phyloP scores from a whole-genome alignment of 202 grass and related monocot species.

The Digitaria exilis region DNA sequence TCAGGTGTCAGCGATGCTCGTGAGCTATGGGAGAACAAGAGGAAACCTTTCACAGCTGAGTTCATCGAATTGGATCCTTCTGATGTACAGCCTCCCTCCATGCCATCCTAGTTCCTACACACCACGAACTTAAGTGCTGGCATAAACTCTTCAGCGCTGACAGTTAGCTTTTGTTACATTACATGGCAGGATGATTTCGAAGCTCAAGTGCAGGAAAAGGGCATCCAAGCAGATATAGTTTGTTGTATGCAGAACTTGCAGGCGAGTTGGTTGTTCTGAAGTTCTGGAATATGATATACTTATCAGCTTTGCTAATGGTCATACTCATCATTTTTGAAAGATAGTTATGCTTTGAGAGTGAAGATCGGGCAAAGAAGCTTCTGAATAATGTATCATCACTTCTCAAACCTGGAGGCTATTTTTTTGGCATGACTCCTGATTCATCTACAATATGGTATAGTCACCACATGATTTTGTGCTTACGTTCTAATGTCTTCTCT shows the following conservation, averaged over 20 bases:
- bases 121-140: background rate
- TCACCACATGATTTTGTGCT: too few relatives aligned
- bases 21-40: conserved; percentile 71
- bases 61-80: conserved; percentile 77
- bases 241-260: conserved; percentile 87
- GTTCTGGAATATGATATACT: background rate
- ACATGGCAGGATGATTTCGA: conserved; percentile 70
- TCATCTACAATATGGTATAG: conserved; percentile 90
- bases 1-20: conserved; percentile 43
- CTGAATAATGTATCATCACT: conserved; percentile 73
- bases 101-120: background rate
- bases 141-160: conserved; percentile 18
- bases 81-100: conserved; percentile 40
- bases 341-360: conserved; percentile 77
- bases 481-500: background rate
- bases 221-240: conserved; percentile 69
- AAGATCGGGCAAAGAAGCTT: conserved; percentile 73
- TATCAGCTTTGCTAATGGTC: conserved; percentile 43
- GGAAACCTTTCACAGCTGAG: conserved; percentile 70
- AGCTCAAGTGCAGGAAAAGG: conserved; percentile 61
- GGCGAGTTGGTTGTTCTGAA: conserved; percentile 45
- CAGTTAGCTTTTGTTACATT: conserved; percentile 19
- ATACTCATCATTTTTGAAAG: conserved; percentile 39
- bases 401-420: conserved; percentile 87
- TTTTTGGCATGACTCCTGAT: conserved; percentile 80